These are phyloP conservation scores for Epichloe hybrida DNA, from an alignment of 2,329 filamentous ascomycete genomes.

Conservation along the genomic window DNA sequence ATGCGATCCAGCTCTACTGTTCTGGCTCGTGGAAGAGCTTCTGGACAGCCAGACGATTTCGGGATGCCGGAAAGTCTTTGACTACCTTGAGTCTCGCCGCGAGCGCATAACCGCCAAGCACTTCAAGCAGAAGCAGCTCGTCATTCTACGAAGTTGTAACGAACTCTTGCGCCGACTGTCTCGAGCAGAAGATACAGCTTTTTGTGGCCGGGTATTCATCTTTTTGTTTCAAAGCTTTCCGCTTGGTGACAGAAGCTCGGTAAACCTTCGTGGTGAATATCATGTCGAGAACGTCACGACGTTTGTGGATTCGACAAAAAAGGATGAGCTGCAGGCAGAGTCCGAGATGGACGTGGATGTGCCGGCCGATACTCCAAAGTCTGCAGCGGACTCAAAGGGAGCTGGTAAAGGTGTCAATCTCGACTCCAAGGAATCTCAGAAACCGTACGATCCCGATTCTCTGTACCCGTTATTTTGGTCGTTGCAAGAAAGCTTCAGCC, in stretches of 20 bases:
- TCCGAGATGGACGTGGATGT: slow-evolving; percentile 52
- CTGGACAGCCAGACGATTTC: slow-evolving; percentile 92
- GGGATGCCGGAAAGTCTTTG: slow-evolving; percentile 82
- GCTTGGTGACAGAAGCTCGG: slow-evolving; percentile 89
- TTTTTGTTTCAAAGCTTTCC: slow-evolving; percentile 98
- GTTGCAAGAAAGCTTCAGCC: slow-evolving; percentile 80
- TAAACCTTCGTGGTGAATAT: slow-evolving; percentile 91
- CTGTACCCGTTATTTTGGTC: slow-evolving; percentile 93
- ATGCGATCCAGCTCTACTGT: slow-evolving; percentile 66
- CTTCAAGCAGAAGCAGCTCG: slow-evolving; percentile 71
- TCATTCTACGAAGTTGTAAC: slow-evolving; percentile 89
- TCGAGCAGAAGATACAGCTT: slow-evolving; percentile 91
- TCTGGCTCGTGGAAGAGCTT: slow-evolving; percentile 87
- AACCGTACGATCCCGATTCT: slow-evolving; percentile 49
- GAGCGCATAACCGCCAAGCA: slow-evolving; percentile 73
- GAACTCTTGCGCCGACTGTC: slow-evolving; percentile 86
- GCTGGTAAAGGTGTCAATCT: slow-evolving; percentile 26
- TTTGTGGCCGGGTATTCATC: slow-evolving; percentile 94
- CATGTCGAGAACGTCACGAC: slow-evolving; percentile 89
- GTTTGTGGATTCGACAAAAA: slow-evolving; percentile 42
- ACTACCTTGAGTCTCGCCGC: slow-evolving; percentile 85
- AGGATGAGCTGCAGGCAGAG: slow-evolving; percentile 9
- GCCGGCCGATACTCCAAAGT: slow-evolving; percentile 23
- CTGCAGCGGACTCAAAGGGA: slow-evolving; percentile 7
- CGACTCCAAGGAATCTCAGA: slow-evolving; percentile 33